Evolutionary conservation across 164 flowering plant genomes (phyloP), one percentile per base, ranked within the genome.

Genomic region (Echeveria elegans): DNA sequence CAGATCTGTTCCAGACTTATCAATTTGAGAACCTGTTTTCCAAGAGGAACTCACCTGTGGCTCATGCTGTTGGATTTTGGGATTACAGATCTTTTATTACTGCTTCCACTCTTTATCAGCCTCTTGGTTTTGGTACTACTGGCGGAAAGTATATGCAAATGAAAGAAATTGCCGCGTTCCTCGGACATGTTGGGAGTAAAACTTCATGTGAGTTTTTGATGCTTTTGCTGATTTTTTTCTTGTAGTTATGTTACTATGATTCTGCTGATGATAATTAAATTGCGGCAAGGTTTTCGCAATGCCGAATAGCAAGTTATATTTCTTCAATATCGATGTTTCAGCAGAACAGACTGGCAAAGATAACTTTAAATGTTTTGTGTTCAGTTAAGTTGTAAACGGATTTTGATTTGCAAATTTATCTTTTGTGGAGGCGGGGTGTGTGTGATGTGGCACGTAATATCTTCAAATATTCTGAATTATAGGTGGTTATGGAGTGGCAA

Each of bases 401-500:
- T 48, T 48, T 5, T 19, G 6, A 48, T 48, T 48, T 5, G 8
- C 53, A 48, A 48, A 48, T 48, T 0, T 19, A 6, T 4, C 8
- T 19, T 48, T 48, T 19, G 53, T 19, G 21, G 53, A 43, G 23
- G 30, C 6, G 30, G 16, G 29, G n/a, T 66, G 59, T 31, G 21
- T 66, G 10, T 6, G 10, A 47, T n/a, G 29, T 52, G n/a, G 15
- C 18, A 24, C 56, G 29, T 62, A 15, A 28, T 5, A 6, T 18
- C 7, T n/a, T n/a, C n/a, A 16, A 5, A 4, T 5, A 21, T 59
- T 24, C 21, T 19, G 16, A 47, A 47, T 70, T 72, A 28, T 77
- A 89, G 96, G 96, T 79, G 96, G 98, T 23, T 87, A 90, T 79
- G 86, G 83, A 36, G 96, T 86, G 69, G 94, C 97, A 5, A 85